phyloP scores from a whole-genome alignment of 805 yeast genomes.

The Metschnikowia colocasiae region DNA sequence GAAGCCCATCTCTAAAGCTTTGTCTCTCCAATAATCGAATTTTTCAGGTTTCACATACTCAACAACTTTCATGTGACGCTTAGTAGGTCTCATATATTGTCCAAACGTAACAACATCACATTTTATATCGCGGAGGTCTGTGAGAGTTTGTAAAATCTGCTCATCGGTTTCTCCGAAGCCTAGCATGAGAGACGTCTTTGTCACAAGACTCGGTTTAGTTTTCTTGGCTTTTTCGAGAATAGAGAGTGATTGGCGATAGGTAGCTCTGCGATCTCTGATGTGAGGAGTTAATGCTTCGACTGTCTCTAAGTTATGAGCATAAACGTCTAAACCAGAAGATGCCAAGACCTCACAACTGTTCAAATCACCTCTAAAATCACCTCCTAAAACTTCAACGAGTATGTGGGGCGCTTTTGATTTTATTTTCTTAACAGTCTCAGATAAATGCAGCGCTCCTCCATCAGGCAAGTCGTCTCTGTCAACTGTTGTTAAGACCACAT shows the following conservation, averaged over 20 bases:
- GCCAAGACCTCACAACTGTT: conserved; percentile 79
- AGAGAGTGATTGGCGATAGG: conserved; percentile 79
- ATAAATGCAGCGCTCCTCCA: conserved; percentile 90
- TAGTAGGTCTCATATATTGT: conserved; percentile 98
- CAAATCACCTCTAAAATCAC: conserved; percentile 92
- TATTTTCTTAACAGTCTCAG: conserved; percentile 79
- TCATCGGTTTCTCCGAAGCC: conserved; percentile 97
- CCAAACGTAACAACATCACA: conserved; percentile 98
- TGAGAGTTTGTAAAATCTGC: conserved; percentile 71
- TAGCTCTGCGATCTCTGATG: conserved; percentile 95
- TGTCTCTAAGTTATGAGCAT: conserved; percentile 95
- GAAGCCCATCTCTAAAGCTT: conserved; percentile 86
- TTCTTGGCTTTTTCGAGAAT: conserved; percentile 81
- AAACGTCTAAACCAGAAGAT: conserved; percentile 84
- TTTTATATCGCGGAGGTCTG: conserved; percentile 65
- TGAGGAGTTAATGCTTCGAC: conserved; percentile 93
- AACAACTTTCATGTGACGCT: conserved; percentile 96
- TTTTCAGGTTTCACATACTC: conserved; percentile 93
- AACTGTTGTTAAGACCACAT: conserved; percentile 94
- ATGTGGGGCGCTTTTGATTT: conserved; percentile 87
- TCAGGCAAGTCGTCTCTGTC: conserved; percentile 93
- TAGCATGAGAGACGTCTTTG: conserved; percentile 93
- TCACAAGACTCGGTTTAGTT: conserved; percentile 67
- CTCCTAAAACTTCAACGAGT: conserved; percentile 88
- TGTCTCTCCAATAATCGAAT: conserved; percentile 88